Base-by-base conservation (phyloP, 1,284 basidiomycete genomes). In the Lentinula novae-zelandiae region DNA sequence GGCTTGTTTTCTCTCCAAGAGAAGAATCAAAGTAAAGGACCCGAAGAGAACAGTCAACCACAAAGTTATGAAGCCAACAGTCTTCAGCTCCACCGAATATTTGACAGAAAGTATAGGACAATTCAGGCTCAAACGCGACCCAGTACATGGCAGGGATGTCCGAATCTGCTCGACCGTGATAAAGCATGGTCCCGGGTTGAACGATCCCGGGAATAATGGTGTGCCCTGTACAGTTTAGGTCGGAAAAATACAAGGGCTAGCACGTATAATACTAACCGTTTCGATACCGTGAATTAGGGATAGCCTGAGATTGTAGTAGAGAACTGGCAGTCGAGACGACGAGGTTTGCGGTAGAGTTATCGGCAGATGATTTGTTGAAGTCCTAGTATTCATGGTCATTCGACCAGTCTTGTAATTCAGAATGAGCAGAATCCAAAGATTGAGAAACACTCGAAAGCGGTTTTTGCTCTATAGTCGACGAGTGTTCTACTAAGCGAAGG, bases 11-110 rank as follows among this genome's bases (percentile, higher is more conserved):
- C n/a, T n/a, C n/a, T n/a, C n/a, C n/a, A n/a, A n/a, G n/a, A n/a
- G n/a, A n/a, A n/a, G n/a, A n/a, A n/a, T 80, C 79, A 38, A 81
- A 79, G 55, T 81, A 80, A 22, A 80, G 58, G 1, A 81, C 62
- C 31, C 72, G 73, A 7, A 81, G 70, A 0, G 75, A 67, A 2
- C 75, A 69, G 6, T 68, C 72, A 6, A 75, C 64, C 8, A 70
- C 67, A 5, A 78, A 67, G 1, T 75, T 78, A 40, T 76, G 67
- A 36, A 74, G 71, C 75, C 75, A 76, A 53, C 75, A 76, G 1
- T 34, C 48, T 2, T 8, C 9, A 10, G 62, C 57, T n/a, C 58
- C 40, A 3, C 51, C 50, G 20, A 22, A 22, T 22, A 22, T 31
- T n/a, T 10, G 17, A 10, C 75, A 77, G 57, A 77, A 78, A 15